Conservation (phyloP, 768 basidiomycete species). For the Tricholoma flavovirens region DNA sequence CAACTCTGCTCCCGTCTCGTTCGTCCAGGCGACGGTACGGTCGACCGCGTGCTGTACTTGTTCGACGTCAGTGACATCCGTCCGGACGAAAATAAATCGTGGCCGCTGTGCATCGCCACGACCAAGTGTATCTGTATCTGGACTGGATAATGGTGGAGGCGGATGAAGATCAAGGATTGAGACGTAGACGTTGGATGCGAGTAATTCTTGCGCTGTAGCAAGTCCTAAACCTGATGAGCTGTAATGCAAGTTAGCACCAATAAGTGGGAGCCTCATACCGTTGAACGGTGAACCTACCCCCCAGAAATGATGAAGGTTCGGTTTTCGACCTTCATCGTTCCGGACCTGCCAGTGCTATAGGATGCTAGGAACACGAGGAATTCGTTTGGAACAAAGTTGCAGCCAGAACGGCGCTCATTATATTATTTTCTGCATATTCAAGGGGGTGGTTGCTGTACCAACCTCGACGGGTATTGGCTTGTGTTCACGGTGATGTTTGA, state of each 20-base stretch:
- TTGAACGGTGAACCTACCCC: conserved; percentile 32
- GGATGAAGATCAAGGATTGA: conserved; percentile 47
- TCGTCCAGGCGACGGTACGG: conserved; percentile 33
- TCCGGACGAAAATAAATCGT: conserved; percentile 33
- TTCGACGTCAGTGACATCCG: conserved; percentile 33
- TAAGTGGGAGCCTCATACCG: neutral
- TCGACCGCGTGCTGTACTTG: conserved; percentile 36
- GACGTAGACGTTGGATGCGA: conserved; percentile 37
- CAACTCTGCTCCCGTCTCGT: conserved; percentile 36
- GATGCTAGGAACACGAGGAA: too few relatives aligned
- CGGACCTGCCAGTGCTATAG: too few relatives aligned
- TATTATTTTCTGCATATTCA: too few relatives aligned
- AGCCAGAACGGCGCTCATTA: too few relatives aligned
- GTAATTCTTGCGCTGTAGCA: conserved; percentile 42
- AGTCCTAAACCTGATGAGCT: conserved; percentile 57
- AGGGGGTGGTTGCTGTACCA: too few relatives aligned
- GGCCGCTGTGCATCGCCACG: neutral
- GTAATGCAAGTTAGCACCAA: neutral
- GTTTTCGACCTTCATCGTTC: conserved; percentile 43
- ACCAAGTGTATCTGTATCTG: neutral
- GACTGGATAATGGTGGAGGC: conserved; percentile 23
- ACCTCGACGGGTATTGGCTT: too few relatives aligned
- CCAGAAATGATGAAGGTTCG: conserved; percentile 55
- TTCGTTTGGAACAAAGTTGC: too few relatives aligned
- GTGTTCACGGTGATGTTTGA: too few relatives aligned